Evolutionary conservation across 176 grass and related monocot species (phyloP).

Genomic region (Aegilops speltoides): DNA sequence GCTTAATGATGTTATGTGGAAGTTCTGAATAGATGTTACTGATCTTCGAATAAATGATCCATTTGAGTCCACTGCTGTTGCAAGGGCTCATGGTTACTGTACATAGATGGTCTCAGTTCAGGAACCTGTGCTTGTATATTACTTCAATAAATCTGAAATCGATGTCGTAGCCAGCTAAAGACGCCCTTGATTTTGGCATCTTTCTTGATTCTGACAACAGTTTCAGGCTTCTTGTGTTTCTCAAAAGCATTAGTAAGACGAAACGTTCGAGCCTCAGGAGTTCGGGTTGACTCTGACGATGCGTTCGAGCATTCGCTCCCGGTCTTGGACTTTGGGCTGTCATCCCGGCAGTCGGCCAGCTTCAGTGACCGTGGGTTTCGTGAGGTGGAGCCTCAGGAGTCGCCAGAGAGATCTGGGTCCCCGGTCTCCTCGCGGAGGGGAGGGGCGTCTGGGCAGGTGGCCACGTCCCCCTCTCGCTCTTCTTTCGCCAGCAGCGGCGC

Average conservation of each 20-base stretch:
- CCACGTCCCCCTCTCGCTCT: too few species aligned
- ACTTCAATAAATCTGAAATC: conserved; percentile 22
- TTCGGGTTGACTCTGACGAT: too few species aligned
- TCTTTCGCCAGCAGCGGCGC: too few species aligned
- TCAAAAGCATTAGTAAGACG: not conserved
- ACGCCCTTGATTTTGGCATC: not conserved
- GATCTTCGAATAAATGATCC: conserved; percentile 17
- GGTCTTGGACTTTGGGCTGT: too few species aligned
- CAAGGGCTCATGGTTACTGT: conserved; percentile 1
- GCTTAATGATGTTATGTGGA: not conserved
- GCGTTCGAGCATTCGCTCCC: too few species aligned
- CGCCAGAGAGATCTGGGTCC: too few species aligned
- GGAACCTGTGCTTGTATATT: not conserved
- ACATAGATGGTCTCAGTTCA: conserved; percentile 20
- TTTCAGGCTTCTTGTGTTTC: not conserved
- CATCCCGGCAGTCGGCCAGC: too few species aligned
- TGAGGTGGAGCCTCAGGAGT: too few species aligned
- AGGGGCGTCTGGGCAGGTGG: too few species aligned
- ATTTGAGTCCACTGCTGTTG: conserved; percentile 14
- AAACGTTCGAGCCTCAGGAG: too few species aligned
- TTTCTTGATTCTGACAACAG: not conserved
- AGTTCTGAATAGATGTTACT: not conserved
- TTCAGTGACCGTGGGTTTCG: too few species aligned
- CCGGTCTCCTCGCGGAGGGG: too few species aligned
- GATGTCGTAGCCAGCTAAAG: not conserved